Evolutionary conservation across 73 alveolate species (phyloP), one percentile per base, ranked within the genome.

Genomic region (Paramecium primaurelia): DNA sequence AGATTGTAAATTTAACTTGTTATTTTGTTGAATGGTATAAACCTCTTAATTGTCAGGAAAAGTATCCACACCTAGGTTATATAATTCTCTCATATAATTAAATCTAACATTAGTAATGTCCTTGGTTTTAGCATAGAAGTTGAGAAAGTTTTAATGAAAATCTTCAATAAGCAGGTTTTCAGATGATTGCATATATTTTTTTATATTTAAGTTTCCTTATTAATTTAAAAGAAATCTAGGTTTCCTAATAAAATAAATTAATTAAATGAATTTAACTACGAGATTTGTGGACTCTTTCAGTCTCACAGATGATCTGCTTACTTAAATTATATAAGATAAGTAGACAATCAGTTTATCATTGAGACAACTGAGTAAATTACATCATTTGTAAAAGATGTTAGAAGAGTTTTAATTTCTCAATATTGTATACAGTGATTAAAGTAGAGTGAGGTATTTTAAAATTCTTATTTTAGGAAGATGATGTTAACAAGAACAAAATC

Each of bases 31-130:
- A 80, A 80, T 80, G 32, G 34, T 44, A 8, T n/a, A 25, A 2
- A 80, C 34, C 30, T 80, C 91, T 80, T 22, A 34, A 47, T 80
- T 47, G 16, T 80, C 91, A 26, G 91, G 91, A 36, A 80, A 80
- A 8, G 75, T 18, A n/a, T 80, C 91, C 8, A 80, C 28, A 6
- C 75, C 77, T 16, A 80, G 58, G 49, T 25, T 47, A 49, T 80
- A 80, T 36, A 80, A 49, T 47, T 80, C 91, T 47, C 58, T 80
- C 91, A 80, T 80, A 47, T 80, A 80, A 44, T 49, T 80, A 47
- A 80, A 80, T 25, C 91, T 34, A 44, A 80, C 91, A 49, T 80
- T 80, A 8, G 77, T 80, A 26, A 80, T 45, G 6, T 80, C 91
- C 45, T 47, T 80, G 2, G 73, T 28, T 11, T 42, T n/a, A 18